A percentile compares a stretch with the other conserved stretches of the same genome.
Conservation (phyloP, 2,329 filamentous ascomycete genomes). For the Paracorniculantispora psalliotae region DNA sequence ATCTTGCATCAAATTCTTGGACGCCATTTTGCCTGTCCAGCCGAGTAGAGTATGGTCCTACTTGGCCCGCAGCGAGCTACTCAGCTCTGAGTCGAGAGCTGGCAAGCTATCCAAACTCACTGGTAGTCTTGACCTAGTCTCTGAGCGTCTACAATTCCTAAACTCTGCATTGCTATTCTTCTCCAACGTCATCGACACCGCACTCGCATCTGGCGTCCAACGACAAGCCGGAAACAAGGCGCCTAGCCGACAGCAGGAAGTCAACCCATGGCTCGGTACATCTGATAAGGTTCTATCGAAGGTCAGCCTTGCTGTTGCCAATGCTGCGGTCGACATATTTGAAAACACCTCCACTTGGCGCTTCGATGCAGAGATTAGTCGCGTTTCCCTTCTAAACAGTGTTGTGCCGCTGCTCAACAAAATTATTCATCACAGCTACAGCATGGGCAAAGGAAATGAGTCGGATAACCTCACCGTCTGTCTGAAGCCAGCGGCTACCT, state of each 20-base stretch:
- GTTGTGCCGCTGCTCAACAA: conserved; percentile 67
- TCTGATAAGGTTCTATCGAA: conserved; percentile 72
- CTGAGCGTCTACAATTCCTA: conserved; percentile 72
- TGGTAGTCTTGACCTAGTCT: conserved; percentile 74
- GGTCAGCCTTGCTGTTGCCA: conserved; percentile 67
- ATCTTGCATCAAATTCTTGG: conserved; percentile 75
- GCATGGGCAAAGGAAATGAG: conserved; percentile 58
- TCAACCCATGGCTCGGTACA: conserved; percentile 62
- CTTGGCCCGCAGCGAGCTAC: conserved; percentile 71
- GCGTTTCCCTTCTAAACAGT: conserved; percentile 61
- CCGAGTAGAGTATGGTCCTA: conserved; percentile 89
- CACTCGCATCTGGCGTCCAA: conserved; percentile 63
- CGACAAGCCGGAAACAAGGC: conserved; percentile 54
- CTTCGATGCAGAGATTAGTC: conserved; percentile 64
- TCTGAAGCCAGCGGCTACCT: conserved; percentile 67
- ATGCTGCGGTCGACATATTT: conserved; percentile 74
- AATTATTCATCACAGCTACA: conserved; percentile 67
- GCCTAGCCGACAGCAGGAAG: conserved; percentile 39
- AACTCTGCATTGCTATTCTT: conserved; percentile 70
- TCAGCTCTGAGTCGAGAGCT: conserved; percentile 70
- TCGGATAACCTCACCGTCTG: conserved; percentile 49
- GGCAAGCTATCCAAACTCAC: conserved; percentile 75
- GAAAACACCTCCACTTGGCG: conserved; percentile 85
- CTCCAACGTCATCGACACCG: conserved; percentile 68
- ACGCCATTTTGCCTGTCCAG: conserved; percentile 65